Conservation (phyloP, 495 filamentous ascomycete species). For the Penicillium cataractarum region DNA sequence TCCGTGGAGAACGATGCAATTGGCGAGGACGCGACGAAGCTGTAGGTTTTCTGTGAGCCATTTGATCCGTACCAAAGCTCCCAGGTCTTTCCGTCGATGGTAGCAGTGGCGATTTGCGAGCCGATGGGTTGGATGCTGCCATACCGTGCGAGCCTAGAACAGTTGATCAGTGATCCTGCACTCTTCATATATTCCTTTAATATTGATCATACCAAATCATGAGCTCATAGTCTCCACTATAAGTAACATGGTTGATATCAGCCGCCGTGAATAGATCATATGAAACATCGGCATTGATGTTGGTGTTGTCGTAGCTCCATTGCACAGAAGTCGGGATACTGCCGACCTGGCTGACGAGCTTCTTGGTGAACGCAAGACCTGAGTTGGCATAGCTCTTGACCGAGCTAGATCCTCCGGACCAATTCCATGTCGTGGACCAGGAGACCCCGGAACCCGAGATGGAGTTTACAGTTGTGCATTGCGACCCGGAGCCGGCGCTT, state of each 20-base stretch:
- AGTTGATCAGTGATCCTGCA: neutral
- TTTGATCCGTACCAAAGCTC: slow-evolving; percentile 44
- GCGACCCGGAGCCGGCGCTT: slow-evolving; percentile 37
- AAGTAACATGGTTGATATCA: slow-evolving; percentile 47
- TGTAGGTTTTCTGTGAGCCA: slow-evolving; percentile 46
- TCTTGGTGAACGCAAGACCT: slow-evolving; percentile 32
- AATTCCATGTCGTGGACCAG: slow-evolving; percentile 48
- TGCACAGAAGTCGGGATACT: slow-evolving; percentile 42
- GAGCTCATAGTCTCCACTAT: slow-evolving; percentile 51
- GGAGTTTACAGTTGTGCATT: slow-evolving; percentile 46
- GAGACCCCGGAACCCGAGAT: slow-evolving; percentile 31
- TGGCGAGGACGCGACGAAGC: slow-evolving; percentile 43
- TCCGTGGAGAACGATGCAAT: slow-evolving; percentile 40
- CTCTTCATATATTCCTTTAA: too few relatives aligned
- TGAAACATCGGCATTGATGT: slow-evolving; percentile 48
- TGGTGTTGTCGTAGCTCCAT: slow-evolving; percentile 44
- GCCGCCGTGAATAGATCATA: slow-evolving; percentile 54
- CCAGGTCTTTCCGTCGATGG: slow-evolving; percentile 39
- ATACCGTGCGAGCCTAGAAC: slow-evolving; percentile 37
- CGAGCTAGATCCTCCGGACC: slow-evolving; percentile 41
- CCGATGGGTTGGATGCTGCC: slow-evolving; percentile 48
- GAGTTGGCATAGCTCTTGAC: slow-evolving; percentile 54
- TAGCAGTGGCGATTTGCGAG: slow-evolving; percentile 28
- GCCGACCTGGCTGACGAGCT: slow-evolving; percentile 33
- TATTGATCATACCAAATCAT: slow-evolving; percentile 53